Base-by-base conservation (phyloP, 176 grass and related monocot genomes). In the Guadua angustifolia region DNA sequence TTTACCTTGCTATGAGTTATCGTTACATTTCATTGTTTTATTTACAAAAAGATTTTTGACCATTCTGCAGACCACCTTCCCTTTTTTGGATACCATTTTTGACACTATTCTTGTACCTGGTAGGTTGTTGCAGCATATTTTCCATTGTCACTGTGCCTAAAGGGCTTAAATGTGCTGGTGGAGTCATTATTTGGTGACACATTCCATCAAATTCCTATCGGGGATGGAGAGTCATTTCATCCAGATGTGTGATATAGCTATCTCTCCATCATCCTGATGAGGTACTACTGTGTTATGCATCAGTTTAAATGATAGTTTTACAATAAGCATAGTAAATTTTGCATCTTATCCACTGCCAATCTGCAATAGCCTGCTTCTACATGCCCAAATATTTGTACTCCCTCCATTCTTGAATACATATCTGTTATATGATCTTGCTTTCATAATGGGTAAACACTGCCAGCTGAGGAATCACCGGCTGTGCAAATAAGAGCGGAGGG, bases 161-260 rank as follows among this genome's bases (percentile, higher is more conserved):
- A 98, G 81, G 92, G 95, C 19, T 29, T 29, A 29, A 98, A 93
- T 59, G 69, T 98, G 25, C 72, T 98, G 32, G 95, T 98, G 77
- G 89, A 95, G 79, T 95, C 92, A 66, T 92, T 98, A 82, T 95
- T 98, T 93, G 95, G 93, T 82, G 92, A 92, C 9, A 98, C 85
- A 66, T 98, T 98, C 74, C 85, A 83, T 86, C 77, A 85, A 80
- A 84, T 98, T 86, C 93, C 91, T 36, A 84, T 90, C 75, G 65
- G 75, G 44, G 75, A 86, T 35, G 80, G 87, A 44, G 95, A 98
- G 51, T 95, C 90, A n/a, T 98, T 92, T 92, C 93, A 98, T 93
- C 90, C 91, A 77, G 91, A 95, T 29, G 29, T 29, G 29, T 98
- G 60, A 90, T 98, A 61, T 95, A 98, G 73, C 87, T 98, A 17